These are phyloP conservation scores for Aspergillus novoparasiticus DNA, from an alignment of 2,329 filamentous ascomycete genomes.

Conservation along the genomic window DNA sequence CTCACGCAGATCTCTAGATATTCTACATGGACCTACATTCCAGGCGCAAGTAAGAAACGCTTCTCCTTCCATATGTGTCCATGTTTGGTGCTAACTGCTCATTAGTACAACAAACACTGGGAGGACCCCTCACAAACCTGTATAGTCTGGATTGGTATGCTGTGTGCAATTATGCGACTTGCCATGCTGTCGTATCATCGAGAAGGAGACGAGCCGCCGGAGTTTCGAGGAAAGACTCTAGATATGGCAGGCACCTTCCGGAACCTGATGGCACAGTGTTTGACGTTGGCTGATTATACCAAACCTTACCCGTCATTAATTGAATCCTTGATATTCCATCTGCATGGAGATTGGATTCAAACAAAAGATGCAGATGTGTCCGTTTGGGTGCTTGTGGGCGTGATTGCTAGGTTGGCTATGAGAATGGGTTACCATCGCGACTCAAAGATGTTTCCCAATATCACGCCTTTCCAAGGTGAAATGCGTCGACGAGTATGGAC, in stretches of 20 bases:
- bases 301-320: slow-evolving; percentile 62
- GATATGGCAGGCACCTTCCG: slow-evolving; percentile 51
- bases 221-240: slow-evolving; percentile 60
- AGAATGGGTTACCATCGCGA: slow-evolving; percentile 68
- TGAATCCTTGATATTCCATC: slow-evolving; percentile 63
- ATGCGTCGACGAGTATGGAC: slow-evolving; percentile 55
- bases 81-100: slow-evolving; percentile 9
- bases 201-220: slow-evolving; percentile 64
- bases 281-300: slow-evolving; percentile 65
- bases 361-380: slow-evolving; percentile 62
- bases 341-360: slow-evolving; percentile 63
- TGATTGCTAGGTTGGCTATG: slow-evolving; percentile 65
- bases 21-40: slow-evolving; percentile 84
- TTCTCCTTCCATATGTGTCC: not conserved
- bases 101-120: slow-evolving; percentile 65
- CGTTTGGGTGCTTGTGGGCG: slow-evolving; percentile 61
- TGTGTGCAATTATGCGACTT: slow-evolving; percentile 66
- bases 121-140: slow-evolving; percentile 58
- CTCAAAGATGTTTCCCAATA: slow-evolving; percentile 60
- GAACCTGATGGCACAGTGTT: slow-evolving; percentile 62
- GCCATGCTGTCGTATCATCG: slow-evolving; percentile 64
- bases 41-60: slow-evolving; percentile 62
- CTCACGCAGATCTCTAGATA: slow-evolving; percentile 47
- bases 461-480: slow-evolving; percentile 64
- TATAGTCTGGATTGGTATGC: slow-evolving; percentile 64